Percentiles rank a stretch among this genome's conserved stretches.
Evolutionary conservation across 768 basidiomycete species (phyloP).

Genomic region (Scleroderma citrinum): DNA sequence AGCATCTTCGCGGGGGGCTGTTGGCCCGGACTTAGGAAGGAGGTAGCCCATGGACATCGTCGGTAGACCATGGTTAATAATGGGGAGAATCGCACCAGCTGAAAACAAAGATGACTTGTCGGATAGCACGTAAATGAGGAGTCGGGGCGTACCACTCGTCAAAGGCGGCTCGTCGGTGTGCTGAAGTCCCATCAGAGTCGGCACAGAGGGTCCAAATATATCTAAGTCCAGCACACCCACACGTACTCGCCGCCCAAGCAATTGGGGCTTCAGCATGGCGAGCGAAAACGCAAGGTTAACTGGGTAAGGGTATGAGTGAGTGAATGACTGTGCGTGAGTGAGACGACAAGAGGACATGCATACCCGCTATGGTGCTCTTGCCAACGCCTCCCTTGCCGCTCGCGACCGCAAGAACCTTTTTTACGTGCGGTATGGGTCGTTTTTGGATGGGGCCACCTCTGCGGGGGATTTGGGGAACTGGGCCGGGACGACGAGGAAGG

Average conservation of each 20-base stretch:
- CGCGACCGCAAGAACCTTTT: constrained; percentile 77
- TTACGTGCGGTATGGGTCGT: constrained; percentile 63
- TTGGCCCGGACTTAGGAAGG: constrained; percentile 50
- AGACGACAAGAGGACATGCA: constrained; percentile 9
- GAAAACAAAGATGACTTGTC: constrained; percentile 4
- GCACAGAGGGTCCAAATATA: constrained; percentile 92
- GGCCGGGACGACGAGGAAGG: constrained; percentile 27
- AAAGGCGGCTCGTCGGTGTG: constrained; percentile 70
- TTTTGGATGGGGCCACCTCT: constrained; percentile 48
- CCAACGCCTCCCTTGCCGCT: constrained; percentile 96
- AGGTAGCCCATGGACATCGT: constrained; percentile 99
- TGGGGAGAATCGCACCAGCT: constrained; percentile 77
- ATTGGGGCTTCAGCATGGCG: constrained; percentile 37
- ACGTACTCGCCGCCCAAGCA: constrained; percentile 40
- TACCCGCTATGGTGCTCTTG: constrained; percentile 90
- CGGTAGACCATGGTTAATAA: constrained; percentile 83
- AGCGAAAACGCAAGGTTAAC: constrained; percentile 81
- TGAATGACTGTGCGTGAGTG: constrained; percentile 11
- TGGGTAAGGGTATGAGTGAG: constrained; percentile 19
- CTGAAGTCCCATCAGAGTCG: constrained; percentile 88
- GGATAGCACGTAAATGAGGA: neutral
- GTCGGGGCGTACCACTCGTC: constrained; percentile 50
- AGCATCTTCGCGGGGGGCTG: constrained; percentile 54
- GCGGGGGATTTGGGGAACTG: constrained; percentile 57
- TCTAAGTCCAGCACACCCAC: constrained; percentile 93